Percentiles rank a stretch among this genome's conserved stretches.
Evolutionary conservation across 208 protist species (phyloP).

Genomic region (Strigomonas oncopelti): DNA sequence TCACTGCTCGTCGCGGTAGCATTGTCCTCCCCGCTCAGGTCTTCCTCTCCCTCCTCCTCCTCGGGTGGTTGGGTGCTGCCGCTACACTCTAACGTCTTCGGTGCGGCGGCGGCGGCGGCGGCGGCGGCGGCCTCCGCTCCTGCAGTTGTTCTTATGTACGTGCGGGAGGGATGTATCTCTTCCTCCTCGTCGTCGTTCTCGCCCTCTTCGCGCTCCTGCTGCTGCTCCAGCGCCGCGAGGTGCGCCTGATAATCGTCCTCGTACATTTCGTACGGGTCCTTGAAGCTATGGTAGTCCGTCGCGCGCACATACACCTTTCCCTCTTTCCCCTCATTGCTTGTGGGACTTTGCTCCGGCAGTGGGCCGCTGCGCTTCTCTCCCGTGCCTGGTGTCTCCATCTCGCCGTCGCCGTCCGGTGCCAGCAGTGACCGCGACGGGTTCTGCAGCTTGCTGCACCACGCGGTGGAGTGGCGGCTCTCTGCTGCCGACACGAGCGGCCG

Average conservation of each 20-base stretch:
- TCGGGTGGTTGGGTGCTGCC: conserved; percentile 18
- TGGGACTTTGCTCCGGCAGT: neutral
- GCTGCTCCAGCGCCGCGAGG: neutral
- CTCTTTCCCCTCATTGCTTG: no score
- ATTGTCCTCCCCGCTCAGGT: neutral
- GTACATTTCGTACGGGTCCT: conserved; percentile 9
- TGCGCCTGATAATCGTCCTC: neutral
- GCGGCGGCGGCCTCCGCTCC: no score
- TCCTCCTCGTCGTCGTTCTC: no score
- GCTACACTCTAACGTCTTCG: conserved; percentile 8
- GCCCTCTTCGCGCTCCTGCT: no score
- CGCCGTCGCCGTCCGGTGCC: neutral
- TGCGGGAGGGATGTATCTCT: no score
- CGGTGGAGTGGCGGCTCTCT: conserved; percentile 20
- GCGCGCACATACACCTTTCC: neutral
- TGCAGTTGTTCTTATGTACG: no score
- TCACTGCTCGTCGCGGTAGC: no score
- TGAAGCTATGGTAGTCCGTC: neutral
- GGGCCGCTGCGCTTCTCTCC: neutral
- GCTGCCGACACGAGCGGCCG: conserved; percentile 41
- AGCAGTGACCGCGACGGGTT: neutral
- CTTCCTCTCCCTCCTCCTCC: neutral
- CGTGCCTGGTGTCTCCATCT: neutral
- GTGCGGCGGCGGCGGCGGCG: neutral
- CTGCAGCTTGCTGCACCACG: conserved; percentile 12